These are phyloP conservation scores for Calocera cornea DNA, from an alignment of 768 basidiomycete species.

Conservation along the genomic window DNA sequence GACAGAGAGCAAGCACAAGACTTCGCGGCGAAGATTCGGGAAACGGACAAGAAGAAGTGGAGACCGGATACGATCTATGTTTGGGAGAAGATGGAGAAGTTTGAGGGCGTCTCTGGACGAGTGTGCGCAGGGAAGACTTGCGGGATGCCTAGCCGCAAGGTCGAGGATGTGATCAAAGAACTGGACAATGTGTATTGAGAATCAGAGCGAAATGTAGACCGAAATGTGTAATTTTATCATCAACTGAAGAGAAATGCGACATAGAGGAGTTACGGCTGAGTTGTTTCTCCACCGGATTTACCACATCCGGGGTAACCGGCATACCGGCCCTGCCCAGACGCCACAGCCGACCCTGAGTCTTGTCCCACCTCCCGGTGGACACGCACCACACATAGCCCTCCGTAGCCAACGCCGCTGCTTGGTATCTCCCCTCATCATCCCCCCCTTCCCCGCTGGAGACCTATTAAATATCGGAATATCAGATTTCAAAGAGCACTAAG, in stretches of 20 bases:
- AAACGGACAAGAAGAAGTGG: background rate
- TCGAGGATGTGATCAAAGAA: background rate
- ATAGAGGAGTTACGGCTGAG: too few species aligned
- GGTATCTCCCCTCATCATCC: background rate
- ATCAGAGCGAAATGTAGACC: too few species aligned
- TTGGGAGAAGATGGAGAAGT: background rate
- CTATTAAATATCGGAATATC: background rate
- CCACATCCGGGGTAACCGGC: too few species aligned
- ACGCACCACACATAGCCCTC: too few species aligned
- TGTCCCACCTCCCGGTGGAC: too few species aligned
- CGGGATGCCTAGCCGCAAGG: background rate
- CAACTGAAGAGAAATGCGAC: too few species aligned
- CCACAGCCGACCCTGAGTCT: too few species aligned
- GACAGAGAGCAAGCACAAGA: background rate
- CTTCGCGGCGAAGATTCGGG: background rate
- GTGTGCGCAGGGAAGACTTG: conserved; percentile 3
- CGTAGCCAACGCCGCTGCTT: background rate
- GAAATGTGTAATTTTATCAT: too few species aligned
- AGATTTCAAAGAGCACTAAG: background rate
- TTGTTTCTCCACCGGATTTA: too few species aligned
- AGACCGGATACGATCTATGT: background rate
- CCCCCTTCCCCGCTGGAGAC: background rate
- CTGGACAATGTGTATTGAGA: background rate
- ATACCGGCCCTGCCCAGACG: too few species aligned
- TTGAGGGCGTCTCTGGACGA: background rate